phyloP scores from a whole-genome alignment of 2,329 filamentous ascomycete species.

The Didymella keratinophila region DNA sequence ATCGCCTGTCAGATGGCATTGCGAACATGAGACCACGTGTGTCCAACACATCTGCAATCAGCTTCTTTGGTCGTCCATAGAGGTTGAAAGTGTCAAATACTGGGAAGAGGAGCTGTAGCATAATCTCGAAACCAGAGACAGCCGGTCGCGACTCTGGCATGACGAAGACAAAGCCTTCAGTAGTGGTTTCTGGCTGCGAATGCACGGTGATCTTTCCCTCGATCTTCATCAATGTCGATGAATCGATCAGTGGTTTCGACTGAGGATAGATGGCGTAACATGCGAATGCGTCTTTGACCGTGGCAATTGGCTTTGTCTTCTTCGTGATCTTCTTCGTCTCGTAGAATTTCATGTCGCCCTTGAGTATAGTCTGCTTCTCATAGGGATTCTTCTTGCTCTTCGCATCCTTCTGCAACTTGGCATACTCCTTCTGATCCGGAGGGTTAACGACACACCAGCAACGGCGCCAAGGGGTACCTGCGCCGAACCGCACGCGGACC shows the following conservation, averaged over 20 bases:
- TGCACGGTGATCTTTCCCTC: slow-evolving; percentile 92
- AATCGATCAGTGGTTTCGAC: slow-evolving; percentile 90
- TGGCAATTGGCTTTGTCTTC: slow-evolving; percentile 88
- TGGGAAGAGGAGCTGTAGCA: slow-evolving; percentile 90
- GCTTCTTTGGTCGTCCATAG: slow-evolving; percentile 85
- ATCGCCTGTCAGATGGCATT: slow-evolving; percentile 86
- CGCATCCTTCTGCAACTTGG: slow-evolving; percentile 81
- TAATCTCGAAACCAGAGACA: slow-evolving; percentile 92
- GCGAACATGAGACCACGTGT: slow-evolving; percentile 95
- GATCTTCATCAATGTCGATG: slow-evolving; percentile 91
- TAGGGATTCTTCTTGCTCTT: slow-evolving; percentile 82
- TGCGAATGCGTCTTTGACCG: slow-evolving; percentile 87
- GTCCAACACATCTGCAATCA: slow-evolving; percentile 88
- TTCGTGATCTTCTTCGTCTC: slow-evolving; percentile 90
- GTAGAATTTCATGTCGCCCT: slow-evolving; percentile 94
- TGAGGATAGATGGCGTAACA: slow-evolving; percentile 97
- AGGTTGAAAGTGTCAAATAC: slow-evolving; percentile 91
- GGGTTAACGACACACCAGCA: slow-evolving; percentile 97
- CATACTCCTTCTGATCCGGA: slow-evolving; percentile 90
- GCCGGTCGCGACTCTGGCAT: slow-evolving; percentile 96
- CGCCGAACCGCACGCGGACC: slow-evolving; percentile 93
- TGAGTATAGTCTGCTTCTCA: slow-evolving; percentile 76
- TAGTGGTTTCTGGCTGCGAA: slow-evolving; percentile 75
- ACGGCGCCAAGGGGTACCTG: slow-evolving; percentile 92
- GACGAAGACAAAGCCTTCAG: slow-evolving; percentile 95